These are phyloP conservation scores for Aspergillus steynii DNA, from an alignment of 495 filamentous ascomycete species.

Conservation along the genomic window DNA sequence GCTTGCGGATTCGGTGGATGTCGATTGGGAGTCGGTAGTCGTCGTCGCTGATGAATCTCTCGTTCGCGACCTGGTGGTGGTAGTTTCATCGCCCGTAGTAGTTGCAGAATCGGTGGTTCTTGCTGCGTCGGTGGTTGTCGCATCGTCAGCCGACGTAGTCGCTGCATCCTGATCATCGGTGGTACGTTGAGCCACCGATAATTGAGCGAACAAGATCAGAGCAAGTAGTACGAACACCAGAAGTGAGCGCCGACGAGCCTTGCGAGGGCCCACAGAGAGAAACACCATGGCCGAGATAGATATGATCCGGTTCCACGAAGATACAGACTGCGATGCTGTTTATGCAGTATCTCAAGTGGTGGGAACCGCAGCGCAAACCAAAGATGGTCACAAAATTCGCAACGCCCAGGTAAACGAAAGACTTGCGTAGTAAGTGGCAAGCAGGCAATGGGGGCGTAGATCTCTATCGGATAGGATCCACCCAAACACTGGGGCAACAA, in stretches of 20 bases:
- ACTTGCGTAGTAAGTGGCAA: slow-evolving; percentile 4
- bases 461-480: slow-evolving; percentile 19
- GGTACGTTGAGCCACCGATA: slow-evolving; percentile 16
- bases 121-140: slow-evolving; percentile 26
- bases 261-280: slow-evolving; percentile 23
- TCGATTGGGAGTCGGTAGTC: slow-evolving; percentile 22
- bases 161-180: slow-evolving; percentile 3
- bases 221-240: slow-evolving; percentile 18
- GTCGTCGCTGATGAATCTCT: slow-evolving; percentile 25
- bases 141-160: neutral
- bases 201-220: slow-evolving; percentile 21
- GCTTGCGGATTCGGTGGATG: slow-evolving; percentile 27
- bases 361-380: neutral
- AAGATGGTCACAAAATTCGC: neutral
- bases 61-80: slow-evolving; percentile 22
- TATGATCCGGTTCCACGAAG: neutral
- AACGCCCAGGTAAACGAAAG: neutral
- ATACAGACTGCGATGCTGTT: neutral
- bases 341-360: neutral
- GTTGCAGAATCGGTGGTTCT: slow-evolving; percentile 16
- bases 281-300: slow-evolving; percentile 16
- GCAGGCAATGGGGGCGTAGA: slow-evolving; percentile 12
- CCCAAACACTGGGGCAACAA: slow-evolving; percentile 14
- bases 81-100: slow-evolving; percentile 5
- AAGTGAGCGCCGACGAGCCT: slow-evolving; percentile 26